Conservation (phyloP, 257 asterid genomes). For the Solanum dulcamara region DNA sequence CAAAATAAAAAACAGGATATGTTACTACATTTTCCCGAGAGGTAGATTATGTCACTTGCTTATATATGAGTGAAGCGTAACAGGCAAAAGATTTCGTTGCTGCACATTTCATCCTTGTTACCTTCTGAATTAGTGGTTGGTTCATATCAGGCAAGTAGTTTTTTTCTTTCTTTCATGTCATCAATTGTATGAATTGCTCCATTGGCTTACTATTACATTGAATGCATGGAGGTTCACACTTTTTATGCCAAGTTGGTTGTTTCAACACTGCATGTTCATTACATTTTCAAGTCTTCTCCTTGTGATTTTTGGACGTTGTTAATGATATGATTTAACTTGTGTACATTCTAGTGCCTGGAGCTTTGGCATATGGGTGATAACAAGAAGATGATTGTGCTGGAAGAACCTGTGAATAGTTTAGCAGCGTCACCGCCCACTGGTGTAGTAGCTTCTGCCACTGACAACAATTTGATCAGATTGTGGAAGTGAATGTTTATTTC, state of each 20-base stretch:
- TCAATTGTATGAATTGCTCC: background rate
- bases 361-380: slow-evolving; percentile 30
- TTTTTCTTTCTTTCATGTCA: background rate
- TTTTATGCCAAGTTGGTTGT: background rate
- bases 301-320: background rate
- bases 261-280: background rate
- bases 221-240: background rate
- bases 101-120: slow-evolving; percentile 17
- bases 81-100: slow-evolving; percentile 17
- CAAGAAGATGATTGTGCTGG: slow-evolving; percentile 9
- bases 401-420: slow-evolving; percentile 6
- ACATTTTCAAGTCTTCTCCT: background rate
- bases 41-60: too few relatives aligned
- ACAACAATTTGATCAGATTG: slow-evolving; percentile 12
- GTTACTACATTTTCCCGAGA: too few relatives aligned
- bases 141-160: slow-evolving; percentile 12
- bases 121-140: slow-evolving; percentile 19
- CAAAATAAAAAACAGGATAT: too few relatives aligned
- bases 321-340: background rate
- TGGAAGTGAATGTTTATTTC: slow-evolving; percentile 15
- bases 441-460: slow-evolving; percentile 21
- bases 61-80: slow-evolving; percentile 18
- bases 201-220: background rate
- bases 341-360: slow-evolving; percentile 22
- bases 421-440: slow-evolving; percentile 11